phyloP scores from a whole-genome alignment of 192 early-diverging fungal species.

The Pilaira anomala region DNA sequence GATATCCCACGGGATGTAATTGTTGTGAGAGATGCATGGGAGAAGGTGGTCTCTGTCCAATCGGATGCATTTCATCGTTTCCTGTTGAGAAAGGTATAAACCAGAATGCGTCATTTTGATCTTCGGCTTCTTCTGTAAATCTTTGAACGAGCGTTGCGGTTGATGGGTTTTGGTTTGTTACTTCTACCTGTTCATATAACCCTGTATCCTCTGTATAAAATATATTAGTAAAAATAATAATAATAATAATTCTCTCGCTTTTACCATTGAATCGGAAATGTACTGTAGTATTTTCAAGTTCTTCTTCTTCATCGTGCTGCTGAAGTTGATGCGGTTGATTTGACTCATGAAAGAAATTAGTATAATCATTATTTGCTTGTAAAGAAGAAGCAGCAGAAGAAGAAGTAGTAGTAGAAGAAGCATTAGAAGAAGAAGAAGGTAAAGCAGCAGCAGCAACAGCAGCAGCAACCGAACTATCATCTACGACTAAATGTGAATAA shows the following conservation, averaged over 20 bases:
- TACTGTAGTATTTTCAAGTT: not conserved
- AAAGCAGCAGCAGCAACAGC: not conserved
- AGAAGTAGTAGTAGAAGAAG: not conserved
- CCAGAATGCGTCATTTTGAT: slow-evolving; percentile 5
- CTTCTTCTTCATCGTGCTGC: too few relatives aligned
- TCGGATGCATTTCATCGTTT: not conserved
- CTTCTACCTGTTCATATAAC: not conserved
- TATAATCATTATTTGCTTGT: too few relatives aligned
- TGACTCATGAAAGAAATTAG: too few relatives aligned
- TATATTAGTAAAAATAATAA: not conserved
- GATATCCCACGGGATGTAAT: not conserved
- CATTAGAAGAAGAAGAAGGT: not conserved
- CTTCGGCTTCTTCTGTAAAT: not conserved
- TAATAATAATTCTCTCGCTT: not conserved
- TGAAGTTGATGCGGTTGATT: too few relatives aligned
- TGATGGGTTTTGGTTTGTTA: not conserved
- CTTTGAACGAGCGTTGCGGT: not conserved
- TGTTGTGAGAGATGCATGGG: not conserved
- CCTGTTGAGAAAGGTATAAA: not conserved
- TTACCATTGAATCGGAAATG: not conserved
- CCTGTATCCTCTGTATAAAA: not conserved
- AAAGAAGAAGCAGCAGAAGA: not conserved
- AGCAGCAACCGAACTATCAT: not conserved
- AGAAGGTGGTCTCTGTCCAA: not conserved
- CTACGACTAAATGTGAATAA: not conserved